A percentile compares a stretch with the other conserved stretches of the same genome.
Conservation (phyloP, 257 asterid genomes). For the Petunia axillaris region DNA sequence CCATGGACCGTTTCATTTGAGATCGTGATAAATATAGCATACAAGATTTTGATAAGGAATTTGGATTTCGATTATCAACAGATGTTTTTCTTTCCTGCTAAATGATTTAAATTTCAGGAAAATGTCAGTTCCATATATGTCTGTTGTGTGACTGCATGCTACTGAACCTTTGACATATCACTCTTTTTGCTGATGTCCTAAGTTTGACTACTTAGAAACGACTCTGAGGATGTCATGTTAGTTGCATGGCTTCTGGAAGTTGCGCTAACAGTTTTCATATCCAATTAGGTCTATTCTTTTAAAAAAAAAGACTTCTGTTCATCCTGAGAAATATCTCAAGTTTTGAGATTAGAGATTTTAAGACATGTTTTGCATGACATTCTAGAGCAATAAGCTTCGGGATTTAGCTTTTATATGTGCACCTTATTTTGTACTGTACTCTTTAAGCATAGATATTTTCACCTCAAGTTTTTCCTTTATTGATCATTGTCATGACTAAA, state of each 20-base stretch:
- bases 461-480: conserved; percentile 7
- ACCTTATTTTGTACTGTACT: not conserved
- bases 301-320: not conserved
- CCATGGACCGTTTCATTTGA: not conserved
- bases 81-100: not conserved
- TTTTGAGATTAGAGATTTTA: not conserved
- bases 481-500: not conserved
- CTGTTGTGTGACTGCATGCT: not conserved
- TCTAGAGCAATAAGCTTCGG: not conserved
- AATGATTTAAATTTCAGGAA: not conserved
- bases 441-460: conserved; percentile 11
- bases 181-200: not conserved
- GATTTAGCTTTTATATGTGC: not conserved
- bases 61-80: not conserved
- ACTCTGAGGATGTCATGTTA: not conserved
- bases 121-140: not conserved
- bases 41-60: not conserved
- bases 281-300: not conserved
- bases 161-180: not conserved
- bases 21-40: conserved; percentile 13
- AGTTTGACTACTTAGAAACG: not conserved
- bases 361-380: not conserved
- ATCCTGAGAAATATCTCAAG: not conserved
- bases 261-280: not conserved
- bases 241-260: conserved; percentile 4